These are phyloP conservation scores for Tubosaeta sp. DNA, from an alignment of 768 basidiomycete species.

Conservation along the genomic window DNA sequence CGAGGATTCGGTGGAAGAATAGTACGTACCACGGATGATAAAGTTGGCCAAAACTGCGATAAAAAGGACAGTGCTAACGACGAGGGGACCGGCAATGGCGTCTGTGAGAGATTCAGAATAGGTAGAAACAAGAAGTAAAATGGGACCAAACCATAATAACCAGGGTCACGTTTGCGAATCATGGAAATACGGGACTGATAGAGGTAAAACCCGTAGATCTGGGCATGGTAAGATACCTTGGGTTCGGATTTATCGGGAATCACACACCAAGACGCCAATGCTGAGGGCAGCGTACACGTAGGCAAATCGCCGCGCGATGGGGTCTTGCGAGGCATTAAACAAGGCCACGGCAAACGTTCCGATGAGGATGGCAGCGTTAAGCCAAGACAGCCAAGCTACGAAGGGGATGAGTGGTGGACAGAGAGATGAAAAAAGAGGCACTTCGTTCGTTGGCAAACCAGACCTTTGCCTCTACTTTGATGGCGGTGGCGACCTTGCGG, in stretches of 20 bases:
- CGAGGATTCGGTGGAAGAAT: background rate
- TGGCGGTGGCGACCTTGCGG: constrained; percentile 74
- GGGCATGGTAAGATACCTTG: background rate
- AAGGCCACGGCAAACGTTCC: constrained; percentile 83
- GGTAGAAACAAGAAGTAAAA: background rate
- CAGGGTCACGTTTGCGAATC: constrained; percentile 86
- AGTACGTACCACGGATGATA: constrained; percentile 66
- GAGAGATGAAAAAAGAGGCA: constrained; percentile 31
- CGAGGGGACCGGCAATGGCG: constrained; percentile 72
- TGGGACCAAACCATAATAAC: constrained; percentile 69
- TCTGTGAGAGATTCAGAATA: constrained; percentile 43
- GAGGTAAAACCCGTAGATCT: constrained; percentile 83
- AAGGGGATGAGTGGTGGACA: constrained; percentile 3
- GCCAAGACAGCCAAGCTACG: constrained; percentile 88
- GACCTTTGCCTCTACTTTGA: constrained; percentile 91
- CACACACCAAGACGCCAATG: constrained; percentile 54
- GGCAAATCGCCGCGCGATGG: constrained; percentile 70
- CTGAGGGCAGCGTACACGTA: constrained; percentile 81
- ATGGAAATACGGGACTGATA: constrained; percentile 88
- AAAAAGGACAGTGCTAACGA: constrained; percentile 82
- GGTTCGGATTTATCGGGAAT: background rate
- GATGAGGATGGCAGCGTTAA: constrained; percentile 80
- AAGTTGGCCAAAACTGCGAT: constrained; percentile 87
- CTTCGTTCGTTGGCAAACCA: constrained; percentile 98
- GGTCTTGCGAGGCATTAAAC: constrained; percentile 74